Evolutionary conservation across 169 alveolate species (phyloP), one percentile per base, ranked within the genome.

Genomic region (Plasmodium reichenowi): DNA sequence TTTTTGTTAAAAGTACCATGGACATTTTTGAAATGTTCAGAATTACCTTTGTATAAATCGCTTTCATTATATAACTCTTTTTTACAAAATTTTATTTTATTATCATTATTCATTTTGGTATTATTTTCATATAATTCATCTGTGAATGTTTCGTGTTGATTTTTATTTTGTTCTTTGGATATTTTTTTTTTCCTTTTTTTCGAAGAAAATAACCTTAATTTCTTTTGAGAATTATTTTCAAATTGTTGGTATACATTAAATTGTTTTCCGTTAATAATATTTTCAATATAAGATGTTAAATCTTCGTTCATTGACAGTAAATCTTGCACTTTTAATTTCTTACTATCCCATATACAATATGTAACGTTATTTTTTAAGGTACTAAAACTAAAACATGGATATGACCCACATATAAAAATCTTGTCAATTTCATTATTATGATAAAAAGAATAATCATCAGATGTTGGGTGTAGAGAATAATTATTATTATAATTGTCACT

Each of bases 371-470:
- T 72, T 70, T 74, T 72, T 78, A 78, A 62, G 70, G 88, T 48
- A 52, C 71, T 70, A 87, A 75, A 75, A 87, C 88, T 87, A 32
- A 75, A 75, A 50, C 88, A 54, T 38, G 88, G 88, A 29, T 54
- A 66, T 1, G 80, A 64, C 20, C 88, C 92, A 74, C 88, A 75
- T 32, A 75, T 71, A 59, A 75, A 75, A 87, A 75, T 87, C 68
- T 88, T 88, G 74, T 88, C 89, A 64, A 78, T 68, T 78, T 88
- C 54, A 76, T 72, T 88, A 63, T 88, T 75, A 88, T 62, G 75
- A 56, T 88, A 74, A 70, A 54, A 78, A 10, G 74, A 26, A 88
- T 88, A 71, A 12, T 17, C 87, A 26, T 73, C 85, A 73, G 43
- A 58, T 20, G 52, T 48, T 5, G 2, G 47, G 9, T 38, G 47